Conservation (phyloP, 306 rosid genomes). For the Herpetospermum pedunculosum region DNA sequence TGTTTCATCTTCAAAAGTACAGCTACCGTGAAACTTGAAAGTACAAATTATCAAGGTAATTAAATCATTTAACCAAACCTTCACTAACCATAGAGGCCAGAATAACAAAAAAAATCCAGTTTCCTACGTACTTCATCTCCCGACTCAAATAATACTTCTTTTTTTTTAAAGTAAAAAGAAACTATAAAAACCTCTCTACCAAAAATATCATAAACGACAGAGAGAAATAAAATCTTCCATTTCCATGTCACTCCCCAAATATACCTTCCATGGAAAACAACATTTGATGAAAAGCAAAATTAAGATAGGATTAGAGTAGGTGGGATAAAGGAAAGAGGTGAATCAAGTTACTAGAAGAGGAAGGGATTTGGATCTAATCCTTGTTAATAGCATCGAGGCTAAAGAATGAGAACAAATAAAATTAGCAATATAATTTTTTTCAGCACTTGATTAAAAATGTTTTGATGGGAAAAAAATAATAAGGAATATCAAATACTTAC, state of each 20-base stretch:
- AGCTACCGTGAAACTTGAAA: background rate
- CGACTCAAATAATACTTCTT: background rate
- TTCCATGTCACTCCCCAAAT: background rate
- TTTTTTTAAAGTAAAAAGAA: background rate
- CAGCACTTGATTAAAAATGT: background rate
- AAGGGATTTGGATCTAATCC: background rate
- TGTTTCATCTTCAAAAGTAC: background rate
- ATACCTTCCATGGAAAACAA: background rate
- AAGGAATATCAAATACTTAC: constrained; percentile 42
- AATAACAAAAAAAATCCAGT: background rate
- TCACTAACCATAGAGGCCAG: background rate
- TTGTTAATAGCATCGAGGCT: background rate
- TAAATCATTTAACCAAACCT: background rate
- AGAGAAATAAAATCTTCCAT: background rate
- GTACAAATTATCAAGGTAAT: background rate
- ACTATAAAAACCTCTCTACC: background rate
- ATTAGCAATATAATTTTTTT: background rate
- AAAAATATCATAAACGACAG: background rate
- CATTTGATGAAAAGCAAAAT: background rate
- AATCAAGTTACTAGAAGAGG: background rate
- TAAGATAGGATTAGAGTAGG: background rate
- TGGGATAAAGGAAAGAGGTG: background rate
- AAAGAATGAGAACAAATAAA: background rate
- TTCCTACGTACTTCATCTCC: background rate
- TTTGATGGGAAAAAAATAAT: background rate